Evolutionary conservation across 192 early-diverging fungal species (phyloP).

Genomic region (Coemansia sp.): DNA sequence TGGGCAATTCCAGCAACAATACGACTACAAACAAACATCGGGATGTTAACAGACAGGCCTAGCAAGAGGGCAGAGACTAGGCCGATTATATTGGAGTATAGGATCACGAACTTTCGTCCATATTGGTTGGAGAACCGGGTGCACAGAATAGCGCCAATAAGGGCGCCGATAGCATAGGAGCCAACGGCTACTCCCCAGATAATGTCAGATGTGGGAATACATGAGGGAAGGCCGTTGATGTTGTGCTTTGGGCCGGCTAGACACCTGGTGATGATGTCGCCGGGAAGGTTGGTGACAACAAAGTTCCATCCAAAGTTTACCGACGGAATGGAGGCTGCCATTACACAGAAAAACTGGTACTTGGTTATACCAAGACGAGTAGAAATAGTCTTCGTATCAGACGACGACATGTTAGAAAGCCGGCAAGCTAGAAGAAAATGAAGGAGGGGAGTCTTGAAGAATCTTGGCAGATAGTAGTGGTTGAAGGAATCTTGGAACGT

Average conservation of each 20-base stretch:
- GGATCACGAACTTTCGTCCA: constrained; percentile 63
- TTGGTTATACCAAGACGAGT: constrained; percentile 34
- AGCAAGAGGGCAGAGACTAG: constrained; percentile 62
- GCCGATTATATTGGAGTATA: constrained; percentile 65
- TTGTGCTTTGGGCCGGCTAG: constrained; percentile 18
- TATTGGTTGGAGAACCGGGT: constrained; percentile 56
- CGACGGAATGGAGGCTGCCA: constrained; percentile 38
- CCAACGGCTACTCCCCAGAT: constrained; percentile 58
- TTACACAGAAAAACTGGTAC: constrained; percentile 49
- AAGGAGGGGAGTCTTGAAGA: not conserved
- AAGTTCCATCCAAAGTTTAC: constrained; percentile 56
- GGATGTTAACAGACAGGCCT: constrained; percentile 55
- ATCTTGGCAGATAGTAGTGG: not conserved
- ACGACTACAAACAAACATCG: constrained; percentile 67
- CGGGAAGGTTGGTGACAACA: constrained; percentile 58
- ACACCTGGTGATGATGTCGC: constrained; percentile 53
- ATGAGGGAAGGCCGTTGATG: constrained; percentile 32
- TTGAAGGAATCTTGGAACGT: not conserved
- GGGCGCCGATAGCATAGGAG: constrained; percentile 60
- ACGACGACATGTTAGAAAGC: not conserved
- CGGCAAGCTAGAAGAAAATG: not conserved
- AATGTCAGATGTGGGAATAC: constrained; percentile 32
- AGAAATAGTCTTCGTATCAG: not conserved
- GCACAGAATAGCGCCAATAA: constrained; percentile 62
- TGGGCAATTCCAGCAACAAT: constrained; percentile 68